Evolutionary conservation across 225 moss, liverwort and hornwort genomes (phyloP).

Genomic region (Neckera pumila): DNA sequence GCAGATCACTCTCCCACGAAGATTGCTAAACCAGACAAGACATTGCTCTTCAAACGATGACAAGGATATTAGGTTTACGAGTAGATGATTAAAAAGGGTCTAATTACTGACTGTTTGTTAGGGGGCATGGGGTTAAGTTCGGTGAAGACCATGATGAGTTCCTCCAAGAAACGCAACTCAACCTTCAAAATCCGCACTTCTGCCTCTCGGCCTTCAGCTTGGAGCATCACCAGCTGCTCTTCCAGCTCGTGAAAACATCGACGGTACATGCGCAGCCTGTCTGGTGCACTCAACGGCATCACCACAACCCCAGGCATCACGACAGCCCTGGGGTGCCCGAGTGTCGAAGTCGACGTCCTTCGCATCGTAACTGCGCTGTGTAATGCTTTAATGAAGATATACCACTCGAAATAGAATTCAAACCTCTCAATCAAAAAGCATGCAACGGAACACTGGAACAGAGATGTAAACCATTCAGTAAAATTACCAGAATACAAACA

Average conservation of each 20-base stretch:
- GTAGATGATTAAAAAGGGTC: not conserved
- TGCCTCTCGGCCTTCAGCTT: slow-evolving; percentile 16
- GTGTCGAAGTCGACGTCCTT: slow-evolving; percentile 1
- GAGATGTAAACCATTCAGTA: not conserved
- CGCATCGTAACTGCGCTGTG: slow-evolving; percentile 5
- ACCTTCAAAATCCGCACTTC: slow-evolving; percentile 22
- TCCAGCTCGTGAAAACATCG: slow-evolving; percentile 57
- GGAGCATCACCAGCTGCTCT: slow-evolving; percentile 31
- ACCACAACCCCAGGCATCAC: slow-evolving; percentile 28
- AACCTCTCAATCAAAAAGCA: not conserved
- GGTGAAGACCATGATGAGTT: slow-evolving; percentile 60
- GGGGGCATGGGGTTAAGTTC: slow-evolving; percentile 26
- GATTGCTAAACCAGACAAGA: not conserved
- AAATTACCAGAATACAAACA: not conserved
- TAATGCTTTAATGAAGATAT: not conserved
- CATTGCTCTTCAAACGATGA: not conserved
- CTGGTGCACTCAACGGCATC: slow-evolving; percentile 33
- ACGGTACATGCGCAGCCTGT: slow-evolving; percentile 47
- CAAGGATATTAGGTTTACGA: not conserved
- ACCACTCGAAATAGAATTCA: not conserved
- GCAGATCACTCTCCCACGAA: not conserved
- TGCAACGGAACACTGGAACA: not conserved
- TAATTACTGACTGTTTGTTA: slow-evolving; percentile 34
- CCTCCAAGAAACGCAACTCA: slow-evolving; percentile 49
- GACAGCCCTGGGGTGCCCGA: slow-evolving; percentile 9